A percentile compares a stretch with the other conserved stretches of the same genome.
These are phyloP conservation scores for Xerocomellus intermedius DNA, from an alignment of 768 basidiomycete genomes.

Conservation along the genomic window DNA sequence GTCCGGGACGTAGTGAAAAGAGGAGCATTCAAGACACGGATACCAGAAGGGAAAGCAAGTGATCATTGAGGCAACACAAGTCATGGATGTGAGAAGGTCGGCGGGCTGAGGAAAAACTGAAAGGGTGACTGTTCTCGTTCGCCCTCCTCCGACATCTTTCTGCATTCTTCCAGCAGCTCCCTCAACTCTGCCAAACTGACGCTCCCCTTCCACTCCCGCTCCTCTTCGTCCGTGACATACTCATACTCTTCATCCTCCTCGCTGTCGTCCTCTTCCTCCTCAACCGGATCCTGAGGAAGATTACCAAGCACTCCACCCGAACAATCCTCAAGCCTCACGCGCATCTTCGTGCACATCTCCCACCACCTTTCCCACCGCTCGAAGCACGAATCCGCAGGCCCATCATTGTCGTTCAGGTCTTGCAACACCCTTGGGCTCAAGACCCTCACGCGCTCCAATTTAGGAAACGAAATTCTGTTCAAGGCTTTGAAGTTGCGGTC, in stretches of 20 bases:
- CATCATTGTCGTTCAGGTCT: constrained; percentile 54
- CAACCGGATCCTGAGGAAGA: constrained; percentile 32
- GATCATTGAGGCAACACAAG: constrained; percentile 15
- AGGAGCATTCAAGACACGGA: constrained; percentile 71
- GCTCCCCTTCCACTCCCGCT: constrained; percentile 26
- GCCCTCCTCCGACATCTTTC: constrained; percentile 39
- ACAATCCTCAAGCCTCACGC: constrained; percentile 71
- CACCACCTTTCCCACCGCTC: constrained; percentile 74
- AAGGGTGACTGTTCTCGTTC: constrained; percentile 29
- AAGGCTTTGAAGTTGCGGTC: constrained; percentile 61
- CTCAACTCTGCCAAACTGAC: constrained; percentile 46
- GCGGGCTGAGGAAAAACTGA: constrained; percentile 13
- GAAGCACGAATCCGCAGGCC: constrained; percentile 42
- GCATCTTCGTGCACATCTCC: constrained; percentile 46
- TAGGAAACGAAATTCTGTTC: constrained; percentile 57
- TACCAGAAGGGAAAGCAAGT: constrained; percentile 64
- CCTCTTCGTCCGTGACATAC: constrained; percentile 34
- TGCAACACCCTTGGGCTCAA: constrained; percentile 53
- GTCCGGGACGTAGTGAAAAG: constrained; percentile 54
- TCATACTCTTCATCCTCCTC: constrained; percentile 35
- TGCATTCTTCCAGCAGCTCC: constrained; percentile 55
- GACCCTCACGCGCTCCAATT: constrained; percentile 55
- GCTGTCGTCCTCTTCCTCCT: constrained; percentile 34
- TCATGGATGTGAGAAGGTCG: constrained; percentile 1
- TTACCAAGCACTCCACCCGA: constrained; percentile 62